Percentiles rank a stretch among this genome's conserved stretches.
Conservation (phyloP, 306 rosid species). For the Dalbergia cochinchinensis region DNA sequence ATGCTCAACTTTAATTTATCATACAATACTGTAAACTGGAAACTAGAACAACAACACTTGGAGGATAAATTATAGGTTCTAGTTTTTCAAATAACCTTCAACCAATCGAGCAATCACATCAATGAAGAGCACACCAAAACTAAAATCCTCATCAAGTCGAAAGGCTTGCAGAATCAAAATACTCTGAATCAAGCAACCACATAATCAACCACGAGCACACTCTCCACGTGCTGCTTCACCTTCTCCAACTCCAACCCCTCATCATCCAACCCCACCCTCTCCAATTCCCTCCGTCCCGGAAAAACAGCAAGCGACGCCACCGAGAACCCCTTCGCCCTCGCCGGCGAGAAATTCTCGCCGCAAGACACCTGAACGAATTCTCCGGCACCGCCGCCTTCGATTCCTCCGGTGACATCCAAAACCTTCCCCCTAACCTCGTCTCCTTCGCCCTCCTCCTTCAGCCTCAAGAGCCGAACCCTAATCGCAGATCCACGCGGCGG, state of each 20-base stretch:
- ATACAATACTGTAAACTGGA: no score
- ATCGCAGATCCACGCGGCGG: slow-evolving; percentile 54
- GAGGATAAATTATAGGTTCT: no score
- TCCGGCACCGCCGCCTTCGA: slow-evolving; percentile 12
- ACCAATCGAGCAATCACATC: background rate
- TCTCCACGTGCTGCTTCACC: slow-evolving; percentile 50
- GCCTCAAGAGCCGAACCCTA: slow-evolving; percentile 61
- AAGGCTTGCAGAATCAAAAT: slow-evolving; percentile 52
- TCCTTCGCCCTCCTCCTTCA: slow-evolving; percentile 54
- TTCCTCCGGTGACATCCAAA: slow-evolving; percentile 55
- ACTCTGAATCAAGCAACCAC: slow-evolving; percentile 40
- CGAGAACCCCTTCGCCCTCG: slow-evolving; percentile 75
- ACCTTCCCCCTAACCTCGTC: slow-evolving; percentile 56
- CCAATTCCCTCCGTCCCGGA: slow-evolving; percentile 50
- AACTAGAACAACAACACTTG: no score
- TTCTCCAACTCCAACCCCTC: slow-evolving; percentile 44
- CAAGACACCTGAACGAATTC: slow-evolving; percentile 52
- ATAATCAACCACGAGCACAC: slow-evolving; percentile 60
- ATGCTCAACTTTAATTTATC: no score
- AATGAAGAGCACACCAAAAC: background rate
- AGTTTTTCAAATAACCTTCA: background rate
- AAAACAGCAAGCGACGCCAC: slow-evolving; percentile 69
- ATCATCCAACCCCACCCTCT: slow-evolving; percentile 54
- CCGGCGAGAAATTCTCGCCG: slow-evolving; percentile 78
- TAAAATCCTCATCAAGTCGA: slow-evolving; percentile 21